phyloP scores from a whole-genome alignment of 768 basidiomycete species.

The Saitozyma sp. region DNA sequence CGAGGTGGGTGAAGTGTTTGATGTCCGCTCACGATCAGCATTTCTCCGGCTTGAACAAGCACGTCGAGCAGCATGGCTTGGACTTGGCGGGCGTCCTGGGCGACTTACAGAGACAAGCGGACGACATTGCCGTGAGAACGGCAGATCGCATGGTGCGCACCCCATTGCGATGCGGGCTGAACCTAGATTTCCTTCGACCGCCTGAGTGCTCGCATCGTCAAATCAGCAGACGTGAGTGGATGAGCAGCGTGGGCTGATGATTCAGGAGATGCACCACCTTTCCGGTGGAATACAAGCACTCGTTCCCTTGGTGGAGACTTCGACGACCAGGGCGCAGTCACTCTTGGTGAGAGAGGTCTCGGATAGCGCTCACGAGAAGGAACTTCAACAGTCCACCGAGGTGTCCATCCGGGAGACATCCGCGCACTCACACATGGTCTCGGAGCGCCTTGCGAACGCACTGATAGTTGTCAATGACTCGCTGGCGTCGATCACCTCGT shows the following conservation, averaged over 20 bases:
- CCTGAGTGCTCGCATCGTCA: too few relatives aligned
- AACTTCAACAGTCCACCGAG: not conserved
- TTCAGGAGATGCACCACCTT: conserved; percentile 1
- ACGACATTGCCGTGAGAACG: too few relatives aligned
- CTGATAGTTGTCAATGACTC: conserved; percentile 7
- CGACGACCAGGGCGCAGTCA: not conserved
- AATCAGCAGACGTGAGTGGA: too few relatives aligned
- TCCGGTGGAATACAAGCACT: not conserved
- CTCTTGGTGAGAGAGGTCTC: not conserved
- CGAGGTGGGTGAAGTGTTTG: too few relatives aligned
- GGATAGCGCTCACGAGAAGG: not conserved
- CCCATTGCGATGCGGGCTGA: too few relatives aligned
- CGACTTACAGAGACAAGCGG: too few relatives aligned
- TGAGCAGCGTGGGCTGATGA: not conserved
- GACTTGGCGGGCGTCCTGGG: too few relatives aligned
- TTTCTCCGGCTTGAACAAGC: too few relatives aligned
- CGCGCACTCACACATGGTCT: conserved; percentile 1
- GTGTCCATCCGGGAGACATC: conserved; percentile 4
- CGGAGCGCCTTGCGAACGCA: conserved; percentile 4
- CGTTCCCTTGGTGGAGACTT: not conserved
- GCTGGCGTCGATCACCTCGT: not conserved
- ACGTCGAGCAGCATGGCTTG: too few relatives aligned
- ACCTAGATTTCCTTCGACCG: too few relatives aligned
- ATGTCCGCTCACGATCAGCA: too few relatives aligned
- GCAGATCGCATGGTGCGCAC: too few relatives aligned